Evolutionary conservation across 306 rosid species (phyloP).

Genomic region (Elaeagnus macrophylla): DNA sequence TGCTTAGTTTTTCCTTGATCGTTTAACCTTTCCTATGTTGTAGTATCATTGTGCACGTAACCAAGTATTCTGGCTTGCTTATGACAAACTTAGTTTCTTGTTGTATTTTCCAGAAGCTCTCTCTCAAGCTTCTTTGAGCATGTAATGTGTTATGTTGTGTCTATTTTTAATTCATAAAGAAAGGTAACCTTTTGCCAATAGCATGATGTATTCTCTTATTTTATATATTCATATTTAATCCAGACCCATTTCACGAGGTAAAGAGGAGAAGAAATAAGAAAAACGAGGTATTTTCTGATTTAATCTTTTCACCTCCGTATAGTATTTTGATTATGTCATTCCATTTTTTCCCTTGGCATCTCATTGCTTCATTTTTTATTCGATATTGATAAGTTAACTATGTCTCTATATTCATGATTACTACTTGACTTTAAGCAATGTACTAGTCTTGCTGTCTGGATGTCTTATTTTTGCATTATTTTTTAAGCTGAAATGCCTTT

Average conservation of each 20-base stretch:
- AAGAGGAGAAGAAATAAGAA: constrained; percentile 85
- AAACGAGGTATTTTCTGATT: constrained; percentile 52
- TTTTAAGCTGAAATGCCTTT: too few species aligned
- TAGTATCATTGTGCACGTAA: too few species aligned
- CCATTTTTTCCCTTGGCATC: background rate
- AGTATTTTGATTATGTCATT: background rate
- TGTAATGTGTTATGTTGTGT: background rate
- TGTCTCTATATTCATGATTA: too few species aligned
- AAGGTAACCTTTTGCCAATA: background rate
- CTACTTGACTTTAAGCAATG: too few species aligned
- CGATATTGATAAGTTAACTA: too few species aligned
- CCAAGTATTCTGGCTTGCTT: background rate
- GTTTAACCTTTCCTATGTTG: too few species aligned
- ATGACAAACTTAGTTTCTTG: too few species aligned
- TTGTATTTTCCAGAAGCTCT: too few species aligned
- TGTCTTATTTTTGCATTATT: too few species aligned
- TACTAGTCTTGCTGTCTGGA: too few species aligned
- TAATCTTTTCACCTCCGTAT: constrained; percentile 1
- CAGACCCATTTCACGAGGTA: constrained; percentile 92
- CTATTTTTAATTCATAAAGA: background rate
- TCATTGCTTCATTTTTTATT: background rate
- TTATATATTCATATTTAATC: constrained; percentile 7
- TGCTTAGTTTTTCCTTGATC: background rate
- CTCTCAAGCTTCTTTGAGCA: too few species aligned
- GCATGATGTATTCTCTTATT: background rate